Base-by-base conservation (phyloP, 2,329 filamentous ascomycete genomes). In the Shiraia bambusicola region DNA sequence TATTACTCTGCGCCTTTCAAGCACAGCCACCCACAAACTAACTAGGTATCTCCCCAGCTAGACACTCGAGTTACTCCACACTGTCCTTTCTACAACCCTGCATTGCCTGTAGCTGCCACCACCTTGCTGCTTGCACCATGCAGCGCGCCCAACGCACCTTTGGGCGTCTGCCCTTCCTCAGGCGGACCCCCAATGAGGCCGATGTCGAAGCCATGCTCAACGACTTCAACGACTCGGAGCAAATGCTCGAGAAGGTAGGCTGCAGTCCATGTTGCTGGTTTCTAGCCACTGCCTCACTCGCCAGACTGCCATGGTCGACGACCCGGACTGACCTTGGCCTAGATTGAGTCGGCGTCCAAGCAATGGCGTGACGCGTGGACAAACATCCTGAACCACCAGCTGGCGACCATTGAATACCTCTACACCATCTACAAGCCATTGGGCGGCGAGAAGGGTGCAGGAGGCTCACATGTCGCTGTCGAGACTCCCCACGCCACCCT, bases 291-390 rank as follows among this genome's bases (percentile, higher is more conserved):
- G 8, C 13, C 22, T 12, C 6, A 26, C 29, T 16, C 26, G 7
- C 33, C 37, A 13, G n/a, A 13, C 9, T 19, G 7, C 12, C 7
- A 11, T 26, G 11, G 6, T 34, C 14, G 15, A 14, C 14, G 19
- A 22, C 8, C 19, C 8, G 4, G 8, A 44, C 50, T 41, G 17
- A 46, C 36, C 15, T 4, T 10, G 26, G 8, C 28, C 8, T 53
- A 92, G 86, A 81, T 93, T 55, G 81, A 90, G 54, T 85, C 88
- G 51, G 83, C 85, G 48, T 81, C 84, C 27, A 86, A 83, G 66
- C 76, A 82, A 63, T 93, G 87, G 84, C 82, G 85, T 59, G 86
- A 92, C 59, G 79, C 84, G 9, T 94, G 88, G 88, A 77, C 83
- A 6, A 79, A 82, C 45, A 83, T 92, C 51, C 78, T 88, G 42